phyloP scores from a whole-genome alignment of 306 rosid species.

The Begonia fuchsioides region DNA sequence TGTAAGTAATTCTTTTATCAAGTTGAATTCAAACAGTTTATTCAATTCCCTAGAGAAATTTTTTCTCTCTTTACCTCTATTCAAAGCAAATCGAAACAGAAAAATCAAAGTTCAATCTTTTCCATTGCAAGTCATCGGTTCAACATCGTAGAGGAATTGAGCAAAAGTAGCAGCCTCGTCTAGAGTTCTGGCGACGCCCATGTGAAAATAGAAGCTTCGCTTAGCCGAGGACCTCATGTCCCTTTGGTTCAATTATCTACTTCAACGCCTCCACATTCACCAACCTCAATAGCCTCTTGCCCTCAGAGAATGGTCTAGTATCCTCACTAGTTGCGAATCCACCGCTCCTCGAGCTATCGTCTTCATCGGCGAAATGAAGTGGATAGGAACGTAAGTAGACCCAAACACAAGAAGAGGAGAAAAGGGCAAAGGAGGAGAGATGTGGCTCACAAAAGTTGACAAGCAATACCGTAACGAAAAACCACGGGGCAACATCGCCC shows the following conservation, averaged over 20 bases:
- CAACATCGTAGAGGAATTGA: slow-evolving; percentile 69
- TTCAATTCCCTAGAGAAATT: too few species aligned
- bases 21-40: too few species aligned
- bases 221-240: slow-evolving; percentile 54
- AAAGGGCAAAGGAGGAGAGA: not conserved
- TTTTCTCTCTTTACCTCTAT: too few species aligned
- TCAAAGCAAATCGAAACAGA: too few species aligned
- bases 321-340: slow-evolving; percentile 18
- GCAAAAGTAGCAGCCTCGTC: slow-evolving; percentile 72
- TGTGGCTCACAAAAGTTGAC: not conserved
- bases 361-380: not conserved
- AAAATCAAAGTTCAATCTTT: too few species aligned
- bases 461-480: slow-evolving; percentile 4
- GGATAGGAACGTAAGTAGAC: not conserved
- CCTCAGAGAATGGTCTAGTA: slow-evolving; percentile 41
- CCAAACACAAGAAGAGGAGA: not conserved
- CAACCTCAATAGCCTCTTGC: slow-evolving; percentile 80
- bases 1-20: too few species aligned
- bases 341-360: not conserved
- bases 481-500: slow-evolving; percentile 7
- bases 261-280: slow-evolving; percentile 76
- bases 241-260: slow-evolving; percentile 51
- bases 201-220: slow-evolving; percentile 48
- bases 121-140: too few species aligned
- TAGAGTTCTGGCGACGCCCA: slow-evolving; percentile 55